These are phyloP conservation scores for Serendipita sp. DNA, from an alignment of 768 basidiomycete genomes.

Conservation along the genomic window DNA sequence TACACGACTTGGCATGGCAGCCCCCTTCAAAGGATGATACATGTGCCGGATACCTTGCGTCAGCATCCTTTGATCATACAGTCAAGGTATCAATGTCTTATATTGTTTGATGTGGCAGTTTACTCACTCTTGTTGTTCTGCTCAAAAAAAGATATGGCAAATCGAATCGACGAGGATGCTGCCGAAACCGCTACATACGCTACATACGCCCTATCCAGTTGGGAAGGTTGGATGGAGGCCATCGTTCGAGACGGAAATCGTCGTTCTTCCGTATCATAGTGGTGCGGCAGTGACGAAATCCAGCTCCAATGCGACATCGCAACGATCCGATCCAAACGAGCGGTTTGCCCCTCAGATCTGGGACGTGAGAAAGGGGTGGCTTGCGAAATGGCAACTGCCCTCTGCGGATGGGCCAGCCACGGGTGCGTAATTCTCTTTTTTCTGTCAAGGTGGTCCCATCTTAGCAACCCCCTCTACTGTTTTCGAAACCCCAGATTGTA, in stretches of 20 bases:
- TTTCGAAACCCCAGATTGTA: not conserved
- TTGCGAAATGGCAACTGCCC: constrained; percentile 67
- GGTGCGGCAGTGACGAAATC: constrained; percentile 8
- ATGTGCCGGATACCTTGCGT: not conserved
- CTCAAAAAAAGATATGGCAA: not conserved
- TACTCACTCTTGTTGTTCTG: too few relatives aligned
- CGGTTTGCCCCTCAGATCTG: constrained; percentile 65
- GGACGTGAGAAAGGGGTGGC: constrained; percentile 69
- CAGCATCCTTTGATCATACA: constrained; percentile 1
- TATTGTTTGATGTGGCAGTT: not conserved
- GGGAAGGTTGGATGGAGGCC: constrained; percentile 67
- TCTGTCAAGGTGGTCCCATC: too few relatives aligned
- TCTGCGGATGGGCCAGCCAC: constrained; percentile 57
- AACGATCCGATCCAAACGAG: constrained; percentile 14
- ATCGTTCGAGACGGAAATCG: constrained; percentile 38
- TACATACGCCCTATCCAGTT: constrained; percentile 62
- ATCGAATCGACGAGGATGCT: not conserved
- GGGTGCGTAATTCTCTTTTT: constrained; percentile 29
- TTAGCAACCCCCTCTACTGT: not conserved
- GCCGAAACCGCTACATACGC: constrained; percentile 19
- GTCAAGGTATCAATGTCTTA: not conserved
- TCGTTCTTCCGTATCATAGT: constrained; percentile 11
- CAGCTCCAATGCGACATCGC: not conserved
- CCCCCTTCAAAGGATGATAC: not conserved
- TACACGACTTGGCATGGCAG: not conserved